phyloP scores from a whole-genome alignment of 2,329 filamentous ascomycete species.

The Beauveria scarabaeidicola region DNA sequence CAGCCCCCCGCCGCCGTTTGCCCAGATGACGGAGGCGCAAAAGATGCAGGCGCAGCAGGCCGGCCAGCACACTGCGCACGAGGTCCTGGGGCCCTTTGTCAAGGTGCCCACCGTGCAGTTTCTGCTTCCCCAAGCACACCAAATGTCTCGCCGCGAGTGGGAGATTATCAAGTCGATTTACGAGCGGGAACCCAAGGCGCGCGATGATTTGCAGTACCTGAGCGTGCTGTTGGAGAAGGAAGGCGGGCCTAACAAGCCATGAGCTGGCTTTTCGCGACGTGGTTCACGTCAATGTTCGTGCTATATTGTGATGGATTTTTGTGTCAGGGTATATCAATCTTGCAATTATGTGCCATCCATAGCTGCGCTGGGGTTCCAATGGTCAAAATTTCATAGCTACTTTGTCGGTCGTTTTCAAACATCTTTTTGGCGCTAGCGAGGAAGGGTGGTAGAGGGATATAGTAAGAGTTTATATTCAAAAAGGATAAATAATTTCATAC shows the following conservation, averaged over 20 bases:
- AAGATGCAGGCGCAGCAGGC: conserved; percentile 36
- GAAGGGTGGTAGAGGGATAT: no score
- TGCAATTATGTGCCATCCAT: no score
- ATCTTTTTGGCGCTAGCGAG: no score
- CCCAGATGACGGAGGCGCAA: conserved; percentile 23
- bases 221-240: conserved; percentile 47
- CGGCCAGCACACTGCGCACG: conserved; percentile 49
- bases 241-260: conserved; percentile 17
- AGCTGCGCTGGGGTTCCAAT: no score
- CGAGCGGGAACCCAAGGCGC: conserved; percentile 54
- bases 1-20: conserved; percentile 13
- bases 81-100: conserved; percentile 56
- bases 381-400: no score
- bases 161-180: conserved; percentile 62
- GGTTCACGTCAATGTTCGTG: no score
- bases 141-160: conserved; percentile 65
- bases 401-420: no score
- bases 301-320: neutral
- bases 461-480: no score
- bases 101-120: conserved; percentile 59
- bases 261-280: neutral
- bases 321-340: neutral
- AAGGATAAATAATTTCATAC: no score
- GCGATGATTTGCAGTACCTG: conserved; percentile 51
- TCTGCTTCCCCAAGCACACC: conserved; percentile 58